Percentiles rank a stretch among this genome's conserved stretches.
These are phyloP conservation scores for Diplogelasinospora grovesii DNA, from an alignment of 495 filamentous ascomycete genomes.

Conservation along the genomic window DNA sequence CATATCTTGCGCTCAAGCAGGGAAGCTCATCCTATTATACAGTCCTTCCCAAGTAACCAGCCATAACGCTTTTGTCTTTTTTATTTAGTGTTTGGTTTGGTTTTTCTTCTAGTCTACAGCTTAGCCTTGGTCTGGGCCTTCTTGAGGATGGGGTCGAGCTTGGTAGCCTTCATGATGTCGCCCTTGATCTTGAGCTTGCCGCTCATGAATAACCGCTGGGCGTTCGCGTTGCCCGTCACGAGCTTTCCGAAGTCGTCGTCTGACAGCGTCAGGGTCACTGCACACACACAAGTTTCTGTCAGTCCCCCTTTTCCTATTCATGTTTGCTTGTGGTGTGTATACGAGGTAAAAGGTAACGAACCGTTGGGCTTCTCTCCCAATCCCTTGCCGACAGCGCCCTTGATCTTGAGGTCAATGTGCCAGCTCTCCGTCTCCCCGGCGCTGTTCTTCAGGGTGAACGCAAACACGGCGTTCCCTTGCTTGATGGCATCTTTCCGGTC, in stretches of 20 bases:
- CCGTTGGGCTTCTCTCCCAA: slow-evolving; percentile 73
- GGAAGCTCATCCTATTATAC: background rate
- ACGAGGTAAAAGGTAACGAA: slow-evolving; percentile 33
- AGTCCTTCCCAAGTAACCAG: background rate
- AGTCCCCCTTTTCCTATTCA: background rate
- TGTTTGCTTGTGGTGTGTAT: too few species aligned
- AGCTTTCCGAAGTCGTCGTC: slow-evolving; percentile 82
- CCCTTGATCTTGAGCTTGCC: slow-evolving; percentile 98
- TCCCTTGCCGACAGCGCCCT: slow-evolving; percentile 75
- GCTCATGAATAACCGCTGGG: slow-evolving; percentile 91
- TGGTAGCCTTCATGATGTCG: slow-evolving; percentile 98
- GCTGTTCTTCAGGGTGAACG: slow-evolving; percentile 86
- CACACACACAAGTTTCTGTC: slow-evolving; percentile 3
- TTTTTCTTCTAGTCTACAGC: slow-evolving; percentile 54
- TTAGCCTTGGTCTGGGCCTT: slow-evolving; percentile 81
- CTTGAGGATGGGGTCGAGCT: slow-evolving; percentile 89
- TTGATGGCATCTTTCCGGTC: slow-evolving; percentile 84
- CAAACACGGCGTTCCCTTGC: slow-evolving; percentile 79
- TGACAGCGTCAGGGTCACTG: slow-evolving; percentile 77
- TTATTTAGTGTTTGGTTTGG: too few species aligned
- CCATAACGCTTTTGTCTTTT: background rate
- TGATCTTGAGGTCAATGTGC: slow-evolving; percentile 93
- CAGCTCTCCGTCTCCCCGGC: slow-evolving; percentile 72
- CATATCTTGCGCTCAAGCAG: too few species aligned
- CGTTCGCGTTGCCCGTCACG: slow-evolving; percentile 82